Evolutionary conservation across 1,139 yeast species (phyloP).

Genomic region (Debaryomyces fabryi): DNA sequence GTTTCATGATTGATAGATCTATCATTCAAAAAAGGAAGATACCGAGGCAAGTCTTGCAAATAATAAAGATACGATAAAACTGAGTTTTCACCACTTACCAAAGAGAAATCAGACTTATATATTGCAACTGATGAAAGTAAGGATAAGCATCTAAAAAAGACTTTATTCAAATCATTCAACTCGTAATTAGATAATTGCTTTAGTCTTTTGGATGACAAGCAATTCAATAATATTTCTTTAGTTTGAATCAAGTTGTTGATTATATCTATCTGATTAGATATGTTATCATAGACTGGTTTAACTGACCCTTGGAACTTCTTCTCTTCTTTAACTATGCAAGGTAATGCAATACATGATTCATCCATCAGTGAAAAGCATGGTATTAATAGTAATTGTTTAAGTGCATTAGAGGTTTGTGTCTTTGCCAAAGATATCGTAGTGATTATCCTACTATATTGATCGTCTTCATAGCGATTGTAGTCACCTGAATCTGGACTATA

Average conservation of each 20-base stretch:
- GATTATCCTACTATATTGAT: background rate
- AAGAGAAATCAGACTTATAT: constrained; percentile 19
- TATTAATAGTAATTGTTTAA: constrained; percentile 12
- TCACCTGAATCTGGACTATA: background rate
- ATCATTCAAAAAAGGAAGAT: constrained; percentile 37
- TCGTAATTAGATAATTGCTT: constrained; percentile 20
- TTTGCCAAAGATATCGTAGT: constrained; percentile 8
- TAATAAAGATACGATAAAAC: constrained; percentile 30
- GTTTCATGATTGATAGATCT: constrained; percentile 18
- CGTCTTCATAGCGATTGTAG: background rate
- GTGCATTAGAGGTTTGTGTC: constrained; percentile 7
- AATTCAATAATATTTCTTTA: constrained; percentile 21
- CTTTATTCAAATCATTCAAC: constrained; percentile 22
- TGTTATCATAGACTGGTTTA: background rate
- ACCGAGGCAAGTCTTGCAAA: constrained; percentile 38
- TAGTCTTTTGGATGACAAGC: constrained; percentile 10
- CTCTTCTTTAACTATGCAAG: constrained; percentile 14
- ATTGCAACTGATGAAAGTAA: constrained; percentile 29
- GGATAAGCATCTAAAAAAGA: constrained; percentile 26
- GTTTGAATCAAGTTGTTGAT: constrained; percentile 21
- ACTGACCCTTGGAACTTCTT: background rate
- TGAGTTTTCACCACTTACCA: constrained; percentile 2
- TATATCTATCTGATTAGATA: constrained; percentile 4
- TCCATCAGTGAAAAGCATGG: constrained; percentile 10
- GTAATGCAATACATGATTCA: constrained; percentile 15